These are phyloP conservation scores for Postia placenta DNA, from an alignment of 768 basidiomycete species.

Conservation along the genomic window DNA sequence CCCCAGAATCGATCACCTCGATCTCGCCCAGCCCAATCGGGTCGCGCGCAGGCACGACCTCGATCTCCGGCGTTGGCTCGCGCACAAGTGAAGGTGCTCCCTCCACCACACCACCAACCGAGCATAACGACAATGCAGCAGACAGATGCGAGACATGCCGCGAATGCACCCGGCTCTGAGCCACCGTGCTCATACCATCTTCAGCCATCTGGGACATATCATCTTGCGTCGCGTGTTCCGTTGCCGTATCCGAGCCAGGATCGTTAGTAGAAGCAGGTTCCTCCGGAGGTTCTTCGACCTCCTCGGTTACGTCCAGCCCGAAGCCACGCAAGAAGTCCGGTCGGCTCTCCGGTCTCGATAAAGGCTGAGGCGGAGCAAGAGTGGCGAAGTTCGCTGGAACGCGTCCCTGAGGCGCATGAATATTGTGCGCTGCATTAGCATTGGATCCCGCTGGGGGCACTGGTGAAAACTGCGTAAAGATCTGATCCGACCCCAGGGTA, in stretches of 20 bases:
- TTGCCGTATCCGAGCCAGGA: conserved; percentile 6
- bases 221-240: conserved; percentile 11
- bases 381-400: conserved; percentile 40
- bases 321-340: conserved; percentile 78
- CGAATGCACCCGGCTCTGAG: conserved; percentile 53
- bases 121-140: conserved; percentile 59
- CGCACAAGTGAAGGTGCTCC: conserved; percentile 7
- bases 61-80: conserved; percentile 1
- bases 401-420: conserved; percentile 52
- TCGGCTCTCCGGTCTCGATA: conserved; percentile 45
- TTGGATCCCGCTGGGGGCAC: conserved; percentile 20
- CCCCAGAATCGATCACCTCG: conserved; percentile 23
- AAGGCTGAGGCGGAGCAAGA: conserved; percentile 39
- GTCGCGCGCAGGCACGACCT: conserved; percentile 24
- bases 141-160: conserved; percentile 65
- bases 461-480: conserved; percentile 19
- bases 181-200: conserved; percentile 40
- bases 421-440: conserved; percentile 24
- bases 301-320: conserved; percentile 73
- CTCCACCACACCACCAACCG: conserved; percentile 42
- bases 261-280: conserved; percentile 24
- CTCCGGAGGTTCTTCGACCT: conserved; percentile 62
- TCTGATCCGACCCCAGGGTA: conserved; percentile 45
- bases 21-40: conserved; percentile 26
- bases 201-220: conserved; percentile 26